Evolutionary conservation across 129 eudicot genomes (phyloP).

Genomic region (Helichrysum umbraculigerum): DNA sequence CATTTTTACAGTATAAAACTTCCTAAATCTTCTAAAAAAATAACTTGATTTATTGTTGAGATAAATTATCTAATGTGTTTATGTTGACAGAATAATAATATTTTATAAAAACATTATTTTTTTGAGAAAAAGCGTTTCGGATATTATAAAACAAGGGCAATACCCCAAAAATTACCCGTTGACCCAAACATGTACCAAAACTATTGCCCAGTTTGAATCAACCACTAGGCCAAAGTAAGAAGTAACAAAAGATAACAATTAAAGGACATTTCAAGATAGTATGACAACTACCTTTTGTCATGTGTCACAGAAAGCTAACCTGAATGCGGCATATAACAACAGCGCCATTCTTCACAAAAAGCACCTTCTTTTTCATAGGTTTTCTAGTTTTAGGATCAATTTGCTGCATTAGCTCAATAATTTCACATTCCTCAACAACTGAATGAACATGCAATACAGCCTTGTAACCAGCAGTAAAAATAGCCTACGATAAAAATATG

Average conservation of each 20-base stretch:
- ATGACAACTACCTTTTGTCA: not conserved
- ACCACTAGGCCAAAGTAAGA: not conserved
- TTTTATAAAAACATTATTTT: no score
- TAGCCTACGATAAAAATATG: constrained; percentile 50
- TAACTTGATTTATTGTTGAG: no score
- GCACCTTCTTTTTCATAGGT: constrained; percentile 75
- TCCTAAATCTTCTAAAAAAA: no score
- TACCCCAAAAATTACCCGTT: no score
- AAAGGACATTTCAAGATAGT: not conserved
- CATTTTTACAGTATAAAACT: no score
- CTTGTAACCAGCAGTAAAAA: constrained; percentile 94
- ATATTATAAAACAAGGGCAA: no score
- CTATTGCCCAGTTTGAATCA: not conserved
- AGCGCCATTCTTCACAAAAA: constrained; percentile 85
- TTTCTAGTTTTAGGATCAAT: constrained; percentile 83
- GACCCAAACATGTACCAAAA: not conserved
- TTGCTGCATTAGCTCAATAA: constrained; percentile 77
- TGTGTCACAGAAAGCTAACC: constrained; percentile 39
- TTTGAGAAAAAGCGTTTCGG: no score
- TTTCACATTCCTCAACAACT: constrained; percentile 94
- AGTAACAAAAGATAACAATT: not conserved
- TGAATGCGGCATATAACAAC: constrained; percentile 81
- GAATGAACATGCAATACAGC: constrained; percentile 95
- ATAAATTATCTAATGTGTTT: no score
- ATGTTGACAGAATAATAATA: no score